A percentile compares a stretch with the other conserved stretches of the same genome.
These are phyloP conservation scores for Phellopilus nigrolimitatus DNA, from an alignment of 1,284 basidiomycete species.

Conservation along the genomic window DNA sequence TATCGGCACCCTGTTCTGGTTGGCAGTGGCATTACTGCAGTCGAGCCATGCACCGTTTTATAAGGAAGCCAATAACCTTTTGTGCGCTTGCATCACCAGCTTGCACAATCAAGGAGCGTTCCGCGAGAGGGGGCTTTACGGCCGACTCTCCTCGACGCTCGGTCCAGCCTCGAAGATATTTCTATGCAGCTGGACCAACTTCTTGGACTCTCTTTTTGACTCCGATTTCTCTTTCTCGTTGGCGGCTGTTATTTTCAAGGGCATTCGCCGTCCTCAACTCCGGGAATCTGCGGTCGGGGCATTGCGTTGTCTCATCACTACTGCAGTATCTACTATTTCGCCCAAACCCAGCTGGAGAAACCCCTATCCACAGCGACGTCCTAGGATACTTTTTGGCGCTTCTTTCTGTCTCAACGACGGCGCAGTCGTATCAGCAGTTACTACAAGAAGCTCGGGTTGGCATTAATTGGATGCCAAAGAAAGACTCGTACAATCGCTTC, in stretches of 20 bases:
- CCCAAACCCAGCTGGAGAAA: slow-evolving; percentile 34
- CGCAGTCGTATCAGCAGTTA: slow-evolving; percentile 50
- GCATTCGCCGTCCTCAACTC: slow-evolving; percentile 66
- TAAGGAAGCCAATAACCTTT: slow-evolving; percentile 59
- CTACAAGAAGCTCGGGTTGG: slow-evolving; percentile 59
- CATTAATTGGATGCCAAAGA: slow-evolving; percentile 40
- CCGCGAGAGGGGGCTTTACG: slow-evolving; percentile 47
- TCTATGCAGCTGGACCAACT: slow-evolving; percentile 70
- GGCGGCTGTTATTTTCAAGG: slow-evolving; percentile 81
- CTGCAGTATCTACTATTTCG: slow-evolving; percentile 52
- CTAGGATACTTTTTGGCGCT: slow-evolving; percentile 82
- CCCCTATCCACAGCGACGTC: slow-evolving; percentile 51
- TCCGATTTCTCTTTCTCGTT: slow-evolving; percentile 78
- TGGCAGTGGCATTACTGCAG: slow-evolving; percentile 78
- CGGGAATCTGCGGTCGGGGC: slow-evolving; percentile 53
- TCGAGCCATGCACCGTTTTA: slow-evolving; percentile 73
- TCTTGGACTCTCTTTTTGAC: slow-evolving; percentile 73
- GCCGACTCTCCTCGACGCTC: slow-evolving; percentile 61
- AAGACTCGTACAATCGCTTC: slow-evolving; percentile 30
- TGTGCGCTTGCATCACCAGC: slow-evolving; percentile 64
- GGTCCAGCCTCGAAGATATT: slow-evolving; percentile 62
- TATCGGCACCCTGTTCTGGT: slow-evolving; percentile 75
- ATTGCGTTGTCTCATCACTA: slow-evolving; percentile 51
- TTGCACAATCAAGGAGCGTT: slow-evolving; percentile 60
- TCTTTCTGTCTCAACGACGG: slow-evolving; percentile 62